phyloP scores from a whole-genome alignment of 2,329 filamentous ascomycete species.

The Epichloe elymi region DNA sequence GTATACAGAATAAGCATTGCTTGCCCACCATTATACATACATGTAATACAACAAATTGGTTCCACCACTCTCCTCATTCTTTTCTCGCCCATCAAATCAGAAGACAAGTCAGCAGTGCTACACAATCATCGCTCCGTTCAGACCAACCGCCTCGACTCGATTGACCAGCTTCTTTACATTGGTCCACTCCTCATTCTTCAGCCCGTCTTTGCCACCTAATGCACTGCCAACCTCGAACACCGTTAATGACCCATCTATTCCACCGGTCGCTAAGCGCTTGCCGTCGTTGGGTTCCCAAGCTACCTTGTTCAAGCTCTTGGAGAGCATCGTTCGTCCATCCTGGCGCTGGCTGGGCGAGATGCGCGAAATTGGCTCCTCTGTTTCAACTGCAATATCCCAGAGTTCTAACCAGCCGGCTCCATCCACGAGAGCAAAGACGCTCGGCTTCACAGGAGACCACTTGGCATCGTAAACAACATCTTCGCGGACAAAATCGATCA shows the following conservation, averaged over 20 bases:
- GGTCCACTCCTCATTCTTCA: conserved; percentile 82
- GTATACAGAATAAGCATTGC: conserved; percentile 1
- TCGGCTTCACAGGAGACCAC: conserved; percentile 90
- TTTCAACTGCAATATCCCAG: conserved; percentile 88
- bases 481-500: conserved; percentile 85
- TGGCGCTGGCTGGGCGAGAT: conserved; percentile 57
- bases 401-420: conserved; percentile 85
- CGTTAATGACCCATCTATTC: conserved; percentile 79
- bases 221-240: conserved; percentile 84
- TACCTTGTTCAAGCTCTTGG: conserved; percentile 83
- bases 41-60: too few relatives aligned
- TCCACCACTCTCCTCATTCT: too few relatives aligned
- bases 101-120: neutral
- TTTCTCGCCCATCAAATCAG: too few relatives aligned
- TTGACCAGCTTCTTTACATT: conserved; percentile 82
- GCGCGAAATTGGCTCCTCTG: conserved; percentile 78
- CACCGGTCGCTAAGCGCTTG: conserved; percentile 74
- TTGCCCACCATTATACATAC: neutral
- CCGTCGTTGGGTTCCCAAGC: conserved; percentile 90
- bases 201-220: conserved; percentile 70
- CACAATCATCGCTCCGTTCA: conserved; percentile 29
- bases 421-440: conserved; percentile 89
- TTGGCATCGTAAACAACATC: conserved; percentile 93
- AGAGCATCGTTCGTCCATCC: conserved; percentile 55
- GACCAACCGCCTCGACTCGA: conserved; percentile 52